A percentile compares a stretch with the other conserved stretches of the same genome.
These are phyloP conservation scores for Gonapodya sp. DNA, from an alignment of 192 early-diverging fungal species.

Conservation along the genomic window DNA sequence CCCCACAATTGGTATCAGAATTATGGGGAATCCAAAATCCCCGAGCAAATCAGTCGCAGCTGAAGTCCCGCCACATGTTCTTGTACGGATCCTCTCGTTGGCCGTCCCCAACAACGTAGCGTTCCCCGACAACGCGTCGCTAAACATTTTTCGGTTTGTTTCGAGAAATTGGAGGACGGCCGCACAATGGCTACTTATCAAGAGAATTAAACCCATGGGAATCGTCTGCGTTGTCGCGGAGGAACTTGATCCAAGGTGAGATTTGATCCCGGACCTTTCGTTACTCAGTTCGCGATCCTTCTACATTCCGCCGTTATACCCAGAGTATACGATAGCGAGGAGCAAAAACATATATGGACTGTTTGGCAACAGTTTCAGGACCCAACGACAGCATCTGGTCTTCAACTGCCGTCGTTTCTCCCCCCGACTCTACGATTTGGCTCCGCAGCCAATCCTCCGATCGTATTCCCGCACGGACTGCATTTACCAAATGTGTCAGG, in stretches of 20 bases:
- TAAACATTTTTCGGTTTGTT: background rate
- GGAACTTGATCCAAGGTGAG: background rate
- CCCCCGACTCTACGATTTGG: background rate
- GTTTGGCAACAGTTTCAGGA: background rate
- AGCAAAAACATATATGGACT: conserved; percentile 1
- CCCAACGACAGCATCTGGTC: background rate
- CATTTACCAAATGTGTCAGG: background rate
- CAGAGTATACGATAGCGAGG: background rate
- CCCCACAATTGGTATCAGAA: too few relatives aligned
- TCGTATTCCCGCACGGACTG: background rate
- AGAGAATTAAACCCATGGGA: background rate
- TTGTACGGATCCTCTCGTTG: background rate
- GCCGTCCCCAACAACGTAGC: background rate
- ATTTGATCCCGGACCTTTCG: too few relatives aligned
- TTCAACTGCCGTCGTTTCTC: background rate
- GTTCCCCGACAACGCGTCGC: background rate
- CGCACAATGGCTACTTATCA: background rate
- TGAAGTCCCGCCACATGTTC: background rate
- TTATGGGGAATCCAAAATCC: too few relatives aligned
- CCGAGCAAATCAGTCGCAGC: too few relatives aligned
- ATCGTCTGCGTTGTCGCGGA: background rate
- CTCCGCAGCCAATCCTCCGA: background rate
- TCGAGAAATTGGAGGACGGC: background rate
- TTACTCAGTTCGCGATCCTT: too few relatives aligned
- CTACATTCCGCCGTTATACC: too few relatives aligned